These are phyloP conservation scores for Jatropha multifida DNA, from an alignment of 441 rosid genomes.

Conservation along the genomic window DNA sequence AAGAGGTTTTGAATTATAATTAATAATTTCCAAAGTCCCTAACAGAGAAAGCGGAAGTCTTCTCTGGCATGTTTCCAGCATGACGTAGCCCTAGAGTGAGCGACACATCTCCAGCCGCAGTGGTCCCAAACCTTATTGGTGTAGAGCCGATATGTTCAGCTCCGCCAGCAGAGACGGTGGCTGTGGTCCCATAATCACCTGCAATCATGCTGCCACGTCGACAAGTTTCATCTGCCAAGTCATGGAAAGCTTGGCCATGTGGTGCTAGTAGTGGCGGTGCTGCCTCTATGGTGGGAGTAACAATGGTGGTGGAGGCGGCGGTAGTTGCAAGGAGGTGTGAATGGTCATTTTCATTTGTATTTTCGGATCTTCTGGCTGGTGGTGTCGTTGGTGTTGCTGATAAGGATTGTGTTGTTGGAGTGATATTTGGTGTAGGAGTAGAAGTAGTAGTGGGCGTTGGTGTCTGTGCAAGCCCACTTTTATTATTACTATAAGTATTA, in stretches of 20 bases:
- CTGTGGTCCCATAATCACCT: slow-evolving; percentile 45
- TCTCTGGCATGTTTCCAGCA: slow-evolving; percentile 77
- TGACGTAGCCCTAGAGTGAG: slow-evolving; percentile 96
- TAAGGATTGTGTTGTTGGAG: slow-evolving; percentile 22
- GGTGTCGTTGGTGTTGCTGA: slow-evolving; percentile 8
- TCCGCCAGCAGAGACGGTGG: slow-evolving; percentile 27
- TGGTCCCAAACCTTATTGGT: slow-evolving; percentile 71
- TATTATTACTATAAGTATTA: slow-evolving; percentile 29
- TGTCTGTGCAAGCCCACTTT: slow-evolving; percentile 43
- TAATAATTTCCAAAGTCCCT: slow-evolving; percentile 77
- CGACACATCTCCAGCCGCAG: slow-evolving; percentile 76
- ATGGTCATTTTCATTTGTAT: slow-evolving; percentile 61
- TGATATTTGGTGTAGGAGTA: slow-evolving; percentile 29
- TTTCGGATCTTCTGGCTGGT: slow-evolving; percentile 57
- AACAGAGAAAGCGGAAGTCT: slow-evolving; percentile 63
- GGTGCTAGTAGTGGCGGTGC: slow-evolving; percentile 22
- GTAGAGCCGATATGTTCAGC: slow-evolving; percentile 36
- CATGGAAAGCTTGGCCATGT: slow-evolving; percentile 33
- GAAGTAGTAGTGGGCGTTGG: slow-evolving; percentile 41
- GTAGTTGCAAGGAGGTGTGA: slow-evolving; percentile 40
- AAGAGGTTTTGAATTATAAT: slow-evolving; percentile 10
- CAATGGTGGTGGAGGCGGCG: slow-evolving; percentile 12
- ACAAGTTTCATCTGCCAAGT: slow-evolving; percentile 38
- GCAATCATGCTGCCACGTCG: slow-evolving; percentile 34
- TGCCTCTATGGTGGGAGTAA: background rate